Evolutionary conservation across 345 rosid genomes (phyloP).

Genomic region (Mangifera indica): DNA sequence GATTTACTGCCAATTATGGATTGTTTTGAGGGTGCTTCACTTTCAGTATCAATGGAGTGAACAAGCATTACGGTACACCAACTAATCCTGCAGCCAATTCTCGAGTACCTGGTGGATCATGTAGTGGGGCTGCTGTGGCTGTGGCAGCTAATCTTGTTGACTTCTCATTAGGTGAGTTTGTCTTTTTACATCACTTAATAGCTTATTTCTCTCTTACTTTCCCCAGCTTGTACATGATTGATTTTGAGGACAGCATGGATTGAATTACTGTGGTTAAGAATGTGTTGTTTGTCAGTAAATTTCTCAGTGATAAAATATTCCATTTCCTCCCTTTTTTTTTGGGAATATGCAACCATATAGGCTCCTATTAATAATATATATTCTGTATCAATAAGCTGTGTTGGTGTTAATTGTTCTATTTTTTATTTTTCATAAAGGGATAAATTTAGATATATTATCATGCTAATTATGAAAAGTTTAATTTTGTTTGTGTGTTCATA

Average conservation of each 20-base stretch:
- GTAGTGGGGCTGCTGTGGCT: conserved; percentile 88
- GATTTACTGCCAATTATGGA: too few species aligned
- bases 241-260: neutral
- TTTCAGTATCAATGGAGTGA: too few species aligned
- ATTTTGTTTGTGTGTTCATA: neutral
- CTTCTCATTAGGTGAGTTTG: conserved; percentile 68
- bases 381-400: neutral
- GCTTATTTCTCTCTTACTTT: neutral
- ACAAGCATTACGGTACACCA: too few species aligned
- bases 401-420: neutral
- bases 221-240: neutral
- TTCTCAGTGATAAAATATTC: neutral
- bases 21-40: too few species aligned
- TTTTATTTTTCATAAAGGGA: neutral
- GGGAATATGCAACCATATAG: neutral
- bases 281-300: neutral
- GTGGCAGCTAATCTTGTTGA: conserved; percentile 90
- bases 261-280: neutral
- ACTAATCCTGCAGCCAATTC: too few species aligned
- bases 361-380: neutral
- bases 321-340: neutral
- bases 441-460: neutral
- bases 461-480: neutral
- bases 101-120: conserved; percentile 66
- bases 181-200: neutral